phyloP scores from a whole-genome alignment of 495 filamentous ascomycete species.

The Penicillium paradoxum region DNA sequence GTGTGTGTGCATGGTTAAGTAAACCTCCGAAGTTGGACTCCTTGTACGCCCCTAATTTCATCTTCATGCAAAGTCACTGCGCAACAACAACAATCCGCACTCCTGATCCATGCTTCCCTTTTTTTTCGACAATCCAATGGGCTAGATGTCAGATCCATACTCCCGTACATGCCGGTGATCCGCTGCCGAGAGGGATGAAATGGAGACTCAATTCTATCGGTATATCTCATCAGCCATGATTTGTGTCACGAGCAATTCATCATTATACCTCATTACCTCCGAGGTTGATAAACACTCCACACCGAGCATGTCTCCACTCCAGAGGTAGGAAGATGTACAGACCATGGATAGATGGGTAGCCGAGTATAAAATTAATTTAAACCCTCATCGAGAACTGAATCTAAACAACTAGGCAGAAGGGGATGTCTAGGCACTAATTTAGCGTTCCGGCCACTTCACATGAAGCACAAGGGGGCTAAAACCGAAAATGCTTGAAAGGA shows the following conservation, averaged over 20 bases:
- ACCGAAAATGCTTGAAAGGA: not conserved
- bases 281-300: no score
- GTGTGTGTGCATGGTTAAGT: not conserved
- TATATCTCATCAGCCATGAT: no score
- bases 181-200: not conserved
- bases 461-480: not conserved
- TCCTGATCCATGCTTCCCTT: not conserved
- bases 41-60: slow-evolving; percentile 2
- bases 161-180: slow-evolving; percentile 15
- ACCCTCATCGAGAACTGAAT: not conserved
- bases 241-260: no score
- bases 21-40: slow-evolving; percentile 3
- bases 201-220: no score
- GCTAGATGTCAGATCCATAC: slow-evolving; percentile 8
- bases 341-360: no score
- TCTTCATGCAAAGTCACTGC: slow-evolving; percentile 8
- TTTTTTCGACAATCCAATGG: slow-evolving; percentile 1
- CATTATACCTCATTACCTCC: no score
- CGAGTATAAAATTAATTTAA: not conserved
- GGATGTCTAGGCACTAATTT: slow-evolving; percentile 1
- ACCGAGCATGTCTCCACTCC: no score
- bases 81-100: slow-evolving; percentile 1
- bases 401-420: not conserved
- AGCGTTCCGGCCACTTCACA: slow-evolving; percentile 4
- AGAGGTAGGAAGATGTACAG: no score